Percentiles rank a stretch among this genome's conserved stretches.
phyloP scores from a whole-genome alignment of 2,329 filamentous ascomycete genomes.

The Aspergillus japonicus region DNA sequence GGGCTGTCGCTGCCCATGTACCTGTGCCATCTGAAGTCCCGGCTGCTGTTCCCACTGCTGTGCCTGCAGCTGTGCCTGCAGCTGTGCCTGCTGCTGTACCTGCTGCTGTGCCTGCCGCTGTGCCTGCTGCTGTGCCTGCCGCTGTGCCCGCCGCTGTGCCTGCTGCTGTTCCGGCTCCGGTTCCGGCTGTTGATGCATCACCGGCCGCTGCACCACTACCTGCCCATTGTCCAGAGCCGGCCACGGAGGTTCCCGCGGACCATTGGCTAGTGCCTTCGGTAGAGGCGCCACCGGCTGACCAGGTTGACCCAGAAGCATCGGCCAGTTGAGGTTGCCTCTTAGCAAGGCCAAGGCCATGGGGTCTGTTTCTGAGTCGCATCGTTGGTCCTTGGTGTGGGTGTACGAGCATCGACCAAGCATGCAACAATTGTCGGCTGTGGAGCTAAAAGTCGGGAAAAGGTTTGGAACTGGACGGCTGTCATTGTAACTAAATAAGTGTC shows the following conservation, averaged over 20 bases:
- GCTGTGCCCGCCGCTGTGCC: not conserved
- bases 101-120: not conserved
- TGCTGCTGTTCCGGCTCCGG: not conserved
- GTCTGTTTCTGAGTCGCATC: not conserved
- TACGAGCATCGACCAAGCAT: not conserved
- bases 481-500: not conserved
- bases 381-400: not conserved
- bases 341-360: not conserved
- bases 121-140: not conserved
- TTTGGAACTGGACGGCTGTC: not conserved
- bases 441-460: not conserved
- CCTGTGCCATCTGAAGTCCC: not conserved
- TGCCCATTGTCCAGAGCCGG: not conserved
- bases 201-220: not conserved
- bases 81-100: too few relatives aligned
- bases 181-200: not conserved
- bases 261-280: not conserved
- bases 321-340: not conserved
- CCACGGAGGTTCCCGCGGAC: not conserved
- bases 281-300: not conserved
- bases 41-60: not conserved
- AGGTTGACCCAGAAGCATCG: not conserved
- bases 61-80: not conserved
- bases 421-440: not conserved
- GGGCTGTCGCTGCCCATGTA: not conserved